Conservation (phyloP, 192 early-diverging fungal genomes). For the Coemansia asiatica region DNA sequence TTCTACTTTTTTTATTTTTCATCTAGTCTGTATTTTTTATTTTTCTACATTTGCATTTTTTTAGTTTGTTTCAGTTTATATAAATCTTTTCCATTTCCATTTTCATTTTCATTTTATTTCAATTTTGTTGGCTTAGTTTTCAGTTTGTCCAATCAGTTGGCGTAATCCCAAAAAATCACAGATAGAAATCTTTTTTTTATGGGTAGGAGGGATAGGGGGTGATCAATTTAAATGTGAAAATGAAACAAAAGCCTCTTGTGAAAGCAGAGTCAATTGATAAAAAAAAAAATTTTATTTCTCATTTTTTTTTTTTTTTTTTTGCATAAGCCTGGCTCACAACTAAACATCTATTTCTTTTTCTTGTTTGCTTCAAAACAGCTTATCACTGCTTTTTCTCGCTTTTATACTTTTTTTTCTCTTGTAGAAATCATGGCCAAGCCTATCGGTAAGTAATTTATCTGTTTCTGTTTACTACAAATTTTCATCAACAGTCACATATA, state of each 20-base stretch:
- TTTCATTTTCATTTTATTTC: not conserved
- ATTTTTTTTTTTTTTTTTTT: not conserved
- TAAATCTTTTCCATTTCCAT: conserved; percentile 4
- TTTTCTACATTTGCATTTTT: conserved; percentile 7
- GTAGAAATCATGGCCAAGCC: conserved; percentile 27
- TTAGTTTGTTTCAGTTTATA: not conserved
- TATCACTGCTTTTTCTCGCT: not conserved
- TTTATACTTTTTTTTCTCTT: not conserved
- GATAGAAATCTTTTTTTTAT: not conserved
- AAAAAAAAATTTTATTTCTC: no score
- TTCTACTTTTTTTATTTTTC: not conserved
- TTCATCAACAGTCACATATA: no score
- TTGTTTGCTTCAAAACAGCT: not conserved
- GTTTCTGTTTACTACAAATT: not conserved
- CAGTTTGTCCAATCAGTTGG: not conserved
- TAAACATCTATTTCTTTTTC: not conserved
- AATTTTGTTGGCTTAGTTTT: not conserved
- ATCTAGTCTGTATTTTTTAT: not conserved
- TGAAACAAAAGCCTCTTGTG: not conserved
- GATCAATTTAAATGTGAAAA: no score
- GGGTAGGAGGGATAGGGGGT: not conserved
- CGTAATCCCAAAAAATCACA: not conserved
- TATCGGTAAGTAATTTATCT: conserved; percentile 23
- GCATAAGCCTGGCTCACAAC: not conserved
- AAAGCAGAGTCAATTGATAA: not conserved